These are phyloP conservation scores for Aspergillus coremiiformis DNA, from an alignment of 495 filamentous ascomycete genomes.

Conservation along the genomic window DNA sequence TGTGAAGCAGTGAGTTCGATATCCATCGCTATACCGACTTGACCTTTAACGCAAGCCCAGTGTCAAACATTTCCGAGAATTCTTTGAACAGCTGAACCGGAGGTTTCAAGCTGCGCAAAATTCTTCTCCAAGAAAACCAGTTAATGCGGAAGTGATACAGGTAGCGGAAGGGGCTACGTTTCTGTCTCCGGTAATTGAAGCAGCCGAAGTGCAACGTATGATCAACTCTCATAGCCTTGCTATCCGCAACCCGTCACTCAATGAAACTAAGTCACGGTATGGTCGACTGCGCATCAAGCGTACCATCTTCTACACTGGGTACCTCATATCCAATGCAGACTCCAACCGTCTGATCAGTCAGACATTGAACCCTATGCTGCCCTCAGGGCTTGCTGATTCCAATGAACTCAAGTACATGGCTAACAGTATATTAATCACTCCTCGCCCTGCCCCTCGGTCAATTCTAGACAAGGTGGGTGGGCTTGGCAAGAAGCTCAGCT, in stretches of 20 bases:
- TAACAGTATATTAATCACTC: constrained; percentile 84
- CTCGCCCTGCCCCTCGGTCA: constrained; percentile 56
- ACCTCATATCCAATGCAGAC: constrained; percentile 66
- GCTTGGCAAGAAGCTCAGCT: constrained; percentile 69
- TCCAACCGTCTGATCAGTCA: constrained; percentile 62
- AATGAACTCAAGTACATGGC: constrained; percentile 75
- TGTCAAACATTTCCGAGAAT: constrained; percentile 74
- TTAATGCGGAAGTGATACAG: constrained; percentile 76
- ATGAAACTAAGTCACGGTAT: constrained; percentile 25
- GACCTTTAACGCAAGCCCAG: constrained; percentile 23
- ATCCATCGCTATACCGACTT: constrained; percentile 1
- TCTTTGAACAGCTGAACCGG: constrained; percentile 65
- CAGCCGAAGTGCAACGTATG: constrained; percentile 78
- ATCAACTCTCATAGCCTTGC: constrained; percentile 78
- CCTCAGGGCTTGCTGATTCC: constrained; percentile 37
- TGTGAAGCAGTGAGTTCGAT: constrained; percentile 49
- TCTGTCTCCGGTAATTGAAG: constrained; percentile 78
- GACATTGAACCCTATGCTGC: constrained; percentile 49
- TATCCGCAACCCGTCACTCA: constrained; percentile 30
- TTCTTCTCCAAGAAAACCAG: constrained; percentile 45
- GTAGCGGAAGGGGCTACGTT: constrained; percentile 67
- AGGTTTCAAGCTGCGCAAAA: constrained; percentile 27
- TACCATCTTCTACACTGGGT: constrained; percentile 89
- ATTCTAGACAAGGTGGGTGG: constrained; percentile 80
- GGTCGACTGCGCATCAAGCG: constrained; percentile 65